phyloP scores from a whole-genome alignment of 495 filamentous ascomycete genomes.

The Parmelia sp. region DNA sequence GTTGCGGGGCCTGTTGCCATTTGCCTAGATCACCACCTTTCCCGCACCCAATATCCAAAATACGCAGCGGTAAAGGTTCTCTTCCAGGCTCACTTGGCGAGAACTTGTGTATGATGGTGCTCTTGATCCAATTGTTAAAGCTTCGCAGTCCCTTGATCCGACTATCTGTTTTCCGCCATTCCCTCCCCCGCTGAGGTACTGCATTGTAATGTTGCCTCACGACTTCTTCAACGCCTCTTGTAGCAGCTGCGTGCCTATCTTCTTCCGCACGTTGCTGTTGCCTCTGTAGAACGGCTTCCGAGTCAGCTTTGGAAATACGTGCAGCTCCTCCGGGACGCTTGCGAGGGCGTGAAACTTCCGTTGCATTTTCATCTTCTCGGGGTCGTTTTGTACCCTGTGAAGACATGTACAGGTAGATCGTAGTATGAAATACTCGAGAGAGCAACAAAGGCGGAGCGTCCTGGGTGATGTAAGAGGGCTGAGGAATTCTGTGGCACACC shows the following conservation, averaged over 20 bases:
- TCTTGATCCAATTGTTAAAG: conserved; percentile 99
- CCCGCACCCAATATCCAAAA: conserved; percentile 91
- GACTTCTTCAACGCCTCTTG: conserved; percentile 67
- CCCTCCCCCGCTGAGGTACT: conserved; percentile 84
- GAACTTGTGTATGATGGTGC: conserved; percentile 92
- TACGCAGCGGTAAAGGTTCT: conserved; percentile 59
- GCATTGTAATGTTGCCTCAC: conserved; percentile 92
- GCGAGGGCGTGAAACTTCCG: conserved; percentile 54
- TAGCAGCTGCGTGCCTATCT: conserved; percentile 40
- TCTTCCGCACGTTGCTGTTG: conserved; percentile 54
- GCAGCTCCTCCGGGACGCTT: conserved; percentile 83
- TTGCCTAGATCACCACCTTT: conserved; percentile 95
- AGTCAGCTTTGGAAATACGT: conserved; percentile 64
- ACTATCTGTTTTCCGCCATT: conserved; percentile 89
- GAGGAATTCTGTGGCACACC: neutral
- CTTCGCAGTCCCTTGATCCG: conserved; percentile 88
- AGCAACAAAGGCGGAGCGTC: neutral
- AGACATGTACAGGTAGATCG: conserved; percentile 1
- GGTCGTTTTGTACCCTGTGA: conserved; percentile 15
- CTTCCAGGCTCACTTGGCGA: conserved; percentile 65
- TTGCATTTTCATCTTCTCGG: conserved; percentile 17
- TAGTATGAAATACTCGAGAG: neutral
- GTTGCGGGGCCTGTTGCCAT: conserved; percentile 85
- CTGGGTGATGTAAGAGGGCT: neutral
- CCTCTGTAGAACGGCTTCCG: conserved; percentile 60